phyloP scores from a whole-genome alignment of 2,329 filamentous ascomycete species.

The Neofusicoccum laricinum region DNA sequence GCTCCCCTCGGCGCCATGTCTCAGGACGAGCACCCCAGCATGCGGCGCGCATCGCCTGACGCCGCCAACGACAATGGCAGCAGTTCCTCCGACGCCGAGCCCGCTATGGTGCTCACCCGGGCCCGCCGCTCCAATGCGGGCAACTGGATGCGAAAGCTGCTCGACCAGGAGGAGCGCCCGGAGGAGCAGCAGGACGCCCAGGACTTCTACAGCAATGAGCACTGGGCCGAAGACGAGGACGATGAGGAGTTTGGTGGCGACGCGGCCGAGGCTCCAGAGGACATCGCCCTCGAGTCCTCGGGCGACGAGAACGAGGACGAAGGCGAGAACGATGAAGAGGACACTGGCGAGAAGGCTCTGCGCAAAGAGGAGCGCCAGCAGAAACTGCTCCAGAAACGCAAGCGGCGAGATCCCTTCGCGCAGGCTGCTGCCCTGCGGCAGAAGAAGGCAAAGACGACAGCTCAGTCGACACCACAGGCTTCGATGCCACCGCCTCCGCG shows the following conservation, averaged over 20 bases:
- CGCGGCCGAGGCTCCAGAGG: slow-evolving; percentile 55
- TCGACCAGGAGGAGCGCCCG: slow-evolving; percentile 36
- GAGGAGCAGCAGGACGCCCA: slow-evolving; percentile 38
- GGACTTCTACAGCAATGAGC: slow-evolving; percentile 27
- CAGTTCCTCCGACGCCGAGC: slow-evolving; percentile 21
- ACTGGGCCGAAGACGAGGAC: slow-evolving; percentile 67
- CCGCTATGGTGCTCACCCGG: slow-evolving; percentile 37
- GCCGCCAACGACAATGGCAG: slow-evolving; percentile 20
- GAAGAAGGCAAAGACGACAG: slow-evolving; percentile 31
- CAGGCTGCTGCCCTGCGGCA: slow-evolving; percentile 41
- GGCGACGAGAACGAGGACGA: slow-evolving; percentile 78
- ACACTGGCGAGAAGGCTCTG: slow-evolving; percentile 85
- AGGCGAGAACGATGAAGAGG: slow-evolving; percentile 63
- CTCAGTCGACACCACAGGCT: slow-evolving; percentile 44
- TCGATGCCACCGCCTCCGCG: slow-evolving; percentile 31
- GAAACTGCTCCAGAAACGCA: slow-evolving; percentile 67
- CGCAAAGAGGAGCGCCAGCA: slow-evolving; percentile 72
- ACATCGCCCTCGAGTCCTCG: slow-evolving; percentile 79
- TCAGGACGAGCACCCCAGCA: slow-evolving; percentile 19
- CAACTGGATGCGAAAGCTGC: slow-evolving; percentile 40
- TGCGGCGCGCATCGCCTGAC: slow-evolving; percentile 19
- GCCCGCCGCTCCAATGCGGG: slow-evolving; percentile 38
- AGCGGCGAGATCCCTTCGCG: slow-evolving; percentile 52
- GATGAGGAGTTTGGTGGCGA: slow-evolving; percentile 47
- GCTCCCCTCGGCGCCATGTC: slow-evolving; percentile 20